phyloP scores from a whole-genome alignment of 1,139 yeast genomes.

The Yamadazyma atlantica region DNA sequence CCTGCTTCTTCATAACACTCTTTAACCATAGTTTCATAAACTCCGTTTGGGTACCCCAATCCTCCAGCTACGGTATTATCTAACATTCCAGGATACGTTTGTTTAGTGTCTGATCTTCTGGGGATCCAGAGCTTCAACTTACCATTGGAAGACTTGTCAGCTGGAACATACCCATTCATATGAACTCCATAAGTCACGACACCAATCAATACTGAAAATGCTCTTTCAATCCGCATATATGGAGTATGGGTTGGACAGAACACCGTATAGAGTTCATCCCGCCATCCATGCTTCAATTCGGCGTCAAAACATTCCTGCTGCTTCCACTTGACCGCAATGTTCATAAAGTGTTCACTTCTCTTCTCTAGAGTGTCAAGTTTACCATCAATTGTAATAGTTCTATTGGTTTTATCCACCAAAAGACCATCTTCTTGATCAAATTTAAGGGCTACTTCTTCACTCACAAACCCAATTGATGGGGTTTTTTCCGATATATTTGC shows the following conservation, averaged over 20 bases:
- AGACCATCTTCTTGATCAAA: conserved; percentile 34
- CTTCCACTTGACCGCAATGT: conserved; percentile 47
- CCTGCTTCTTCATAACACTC: conserved; percentile 95
- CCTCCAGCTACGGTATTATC: conserved; percentile 98
- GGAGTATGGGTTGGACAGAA: conserved; percentile 55
- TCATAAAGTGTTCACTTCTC: conserved; percentile 45
- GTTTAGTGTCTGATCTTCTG: conserved; percentile 68
- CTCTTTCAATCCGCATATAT: conserved; percentile 73
- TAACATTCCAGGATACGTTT: conserved; percentile 86
- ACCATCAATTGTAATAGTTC: conserved; percentile 6
- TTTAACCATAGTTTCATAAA: conserved; percentile 74
- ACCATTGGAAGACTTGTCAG: conserved; percentile 32
- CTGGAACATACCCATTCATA: conserved; percentile 70
- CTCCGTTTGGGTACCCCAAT: conserved; percentile 75
- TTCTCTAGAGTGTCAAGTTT: conserved; percentile 44
- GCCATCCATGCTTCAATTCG: conserved; percentile 68
- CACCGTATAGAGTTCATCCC: conserved; percentile 77
- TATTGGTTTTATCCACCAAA: conserved; percentile 23
- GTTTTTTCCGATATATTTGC: conserved; percentile 16
- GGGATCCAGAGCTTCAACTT: conserved; percentile 80
- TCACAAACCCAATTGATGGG: conserved; percentile 51
- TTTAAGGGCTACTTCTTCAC: conserved; percentile 43
- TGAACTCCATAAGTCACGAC: conserved; percentile 90
- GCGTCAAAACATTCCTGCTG: conserved; percentile 35
- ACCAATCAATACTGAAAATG: conserved; percentile 79